Evolutionary conservation across 495 filamentous ascomycete species (phyloP).

Genomic region (Hyaloscypha finlandica): DNA sequence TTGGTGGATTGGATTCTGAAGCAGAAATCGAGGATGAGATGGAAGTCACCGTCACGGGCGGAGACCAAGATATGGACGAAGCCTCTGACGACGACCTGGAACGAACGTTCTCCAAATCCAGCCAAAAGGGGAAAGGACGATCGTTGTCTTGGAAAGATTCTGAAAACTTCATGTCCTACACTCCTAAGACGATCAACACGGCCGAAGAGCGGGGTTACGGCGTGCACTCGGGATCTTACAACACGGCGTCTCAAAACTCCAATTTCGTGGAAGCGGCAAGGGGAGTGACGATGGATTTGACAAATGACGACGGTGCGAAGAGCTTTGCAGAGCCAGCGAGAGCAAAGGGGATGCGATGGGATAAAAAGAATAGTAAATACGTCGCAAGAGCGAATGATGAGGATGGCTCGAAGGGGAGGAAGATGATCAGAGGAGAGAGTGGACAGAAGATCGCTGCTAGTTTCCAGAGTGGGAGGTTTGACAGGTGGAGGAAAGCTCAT

Average conservation of each 20-base stretch:
- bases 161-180: constrained; percentile 96
- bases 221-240: constrained; percentile 74
- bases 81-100: constrained; percentile 79
- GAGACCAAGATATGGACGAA: constrained; percentile 56
- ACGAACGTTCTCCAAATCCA: constrained; percentile 71
- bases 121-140: constrained; percentile 37
- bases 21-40: constrained; percentile 43
- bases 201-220: constrained; percentile 91
- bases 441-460: constrained; percentile 93
- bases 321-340: constrained; percentile 72
- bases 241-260: constrained; percentile 49
- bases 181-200: constrained; percentile 68
- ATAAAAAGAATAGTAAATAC: constrained; percentile 96
- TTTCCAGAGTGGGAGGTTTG: constrained; percentile 92
- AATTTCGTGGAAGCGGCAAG: constrained; percentile 85
- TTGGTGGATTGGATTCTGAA: constrained; percentile 40
- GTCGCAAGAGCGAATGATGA: constrained; percentile 88
- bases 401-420: constrained; percentile 84
- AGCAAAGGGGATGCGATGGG: constrained; percentile 80
- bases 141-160: constrained; percentile 71
- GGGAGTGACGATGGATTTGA: constrained; percentile 84
- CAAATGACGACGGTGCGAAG: constrained; percentile 77
- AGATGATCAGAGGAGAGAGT: constrained; percentile 84
- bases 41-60: constrained; percentile 36
- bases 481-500: constrained; percentile 85